Conservation (phyloP, 306 rosid genomes). For the Luffa aegyptiaca region DNA sequence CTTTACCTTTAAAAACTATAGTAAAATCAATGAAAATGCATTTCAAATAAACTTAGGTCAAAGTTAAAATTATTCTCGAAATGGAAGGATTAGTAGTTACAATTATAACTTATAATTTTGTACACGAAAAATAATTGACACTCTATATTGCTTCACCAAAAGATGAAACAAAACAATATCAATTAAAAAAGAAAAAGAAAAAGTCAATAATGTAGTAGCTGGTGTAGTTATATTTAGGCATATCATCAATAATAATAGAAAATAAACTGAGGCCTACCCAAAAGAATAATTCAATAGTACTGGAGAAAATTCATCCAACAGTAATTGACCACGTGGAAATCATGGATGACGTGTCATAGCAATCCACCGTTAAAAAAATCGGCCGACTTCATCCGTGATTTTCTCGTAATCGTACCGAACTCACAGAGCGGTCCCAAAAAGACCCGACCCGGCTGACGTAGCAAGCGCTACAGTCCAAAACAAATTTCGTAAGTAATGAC, state of each 20-base stretch:
- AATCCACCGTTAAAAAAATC: constrained; percentile 16
- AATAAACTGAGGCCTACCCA: background rate
- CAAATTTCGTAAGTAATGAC: constrained; percentile 78
- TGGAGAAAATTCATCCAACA: background rate
- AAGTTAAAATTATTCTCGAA: no score
- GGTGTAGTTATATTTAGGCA: background rate
- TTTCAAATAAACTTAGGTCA: no score
- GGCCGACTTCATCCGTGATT: constrained; percentile 7
- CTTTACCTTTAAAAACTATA: no score
- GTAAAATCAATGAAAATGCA: no score
- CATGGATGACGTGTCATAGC: constrained; percentile 10
- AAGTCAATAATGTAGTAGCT: no score
- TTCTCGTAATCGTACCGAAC: constrained; percentile 15
- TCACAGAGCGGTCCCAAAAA: constrained; percentile 9
- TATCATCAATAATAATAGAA: background rate
- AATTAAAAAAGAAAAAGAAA: no score
- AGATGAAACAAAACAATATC: background rate
- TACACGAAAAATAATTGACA: no score
- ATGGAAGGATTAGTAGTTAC: no score
- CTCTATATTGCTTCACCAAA: no score
- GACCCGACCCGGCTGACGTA: constrained; percentile 31
- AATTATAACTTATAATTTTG: no score
- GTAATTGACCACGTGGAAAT: background rate
- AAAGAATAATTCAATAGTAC: background rate
- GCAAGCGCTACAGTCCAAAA: constrained; percentile 39